These are phyloP conservation scores for Yarrowia sp. DNA, from an alignment of 805 yeast species.

Conservation along the genomic window DNA sequence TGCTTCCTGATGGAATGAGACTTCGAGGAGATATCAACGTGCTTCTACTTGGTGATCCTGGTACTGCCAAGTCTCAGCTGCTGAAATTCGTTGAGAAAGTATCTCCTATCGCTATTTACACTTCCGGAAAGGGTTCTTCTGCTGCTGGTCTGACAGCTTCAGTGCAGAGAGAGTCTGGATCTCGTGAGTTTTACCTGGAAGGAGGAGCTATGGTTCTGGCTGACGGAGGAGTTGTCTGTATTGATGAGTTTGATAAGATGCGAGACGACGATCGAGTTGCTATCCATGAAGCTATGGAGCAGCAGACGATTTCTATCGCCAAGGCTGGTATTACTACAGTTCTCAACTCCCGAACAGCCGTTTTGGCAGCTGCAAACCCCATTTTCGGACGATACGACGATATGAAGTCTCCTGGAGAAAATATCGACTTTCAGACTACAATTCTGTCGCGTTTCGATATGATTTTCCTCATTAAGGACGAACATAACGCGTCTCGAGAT, in stretches of 20 bases:
- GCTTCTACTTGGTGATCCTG: constrained; percentile 92
- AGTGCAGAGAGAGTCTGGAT: constrained; percentile 82
- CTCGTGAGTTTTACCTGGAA: constrained; percentile 91
- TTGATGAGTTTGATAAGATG: constrained; percentile 99
- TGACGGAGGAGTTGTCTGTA: constrained; percentile 98
- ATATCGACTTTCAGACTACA: constrained; percentile 96
- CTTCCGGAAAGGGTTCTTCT: constrained; percentile 98
- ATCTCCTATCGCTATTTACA: constrained; percentile 90
- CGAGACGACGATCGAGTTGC: constrained; percentile 98
- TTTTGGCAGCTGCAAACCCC: constrained; percentile 97
- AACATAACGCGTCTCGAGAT: constrained; percentile 83
- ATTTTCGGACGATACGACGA: constrained; percentile 96
- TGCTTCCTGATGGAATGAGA: constrained; percentile 93
- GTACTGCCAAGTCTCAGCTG: constrained; percentile 96
- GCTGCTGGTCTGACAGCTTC: constrained; percentile 99
- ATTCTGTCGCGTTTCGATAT: constrained; percentile 96
- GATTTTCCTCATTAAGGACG: constrained; percentile 97
- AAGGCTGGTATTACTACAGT: constrained; percentile 99
- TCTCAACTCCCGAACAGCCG: constrained; percentile 92
- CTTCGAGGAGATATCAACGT: constrained; percentile 97
- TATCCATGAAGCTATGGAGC: constrained; percentile 99
- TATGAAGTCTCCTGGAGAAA: constrained; percentile 94
- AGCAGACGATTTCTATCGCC: constrained; percentile 97
- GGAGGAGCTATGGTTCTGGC: constrained; percentile 99
- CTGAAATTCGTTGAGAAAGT: constrained; percentile 93